phyloP scores from a whole-genome alignment of 2,329 filamentous ascomycete genomes.

The Lanzia echinophila region DNA sequence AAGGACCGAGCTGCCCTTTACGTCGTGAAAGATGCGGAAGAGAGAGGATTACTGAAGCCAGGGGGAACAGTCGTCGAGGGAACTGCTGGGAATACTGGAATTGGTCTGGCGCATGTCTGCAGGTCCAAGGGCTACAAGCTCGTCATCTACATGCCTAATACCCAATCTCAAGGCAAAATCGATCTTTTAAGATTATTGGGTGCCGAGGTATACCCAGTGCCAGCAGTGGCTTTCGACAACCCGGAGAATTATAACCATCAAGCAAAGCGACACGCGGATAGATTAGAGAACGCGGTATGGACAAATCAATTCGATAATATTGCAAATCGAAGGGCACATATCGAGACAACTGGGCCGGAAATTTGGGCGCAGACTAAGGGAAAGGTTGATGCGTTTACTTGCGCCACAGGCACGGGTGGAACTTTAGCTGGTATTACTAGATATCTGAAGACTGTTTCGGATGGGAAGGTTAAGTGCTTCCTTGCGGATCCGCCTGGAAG shows the following conservation, averaged over 20 bases:
- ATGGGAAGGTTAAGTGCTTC: slow-evolving; percentile 75
- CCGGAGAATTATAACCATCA: slow-evolving; percentile 98
- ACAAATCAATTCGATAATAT: slow-evolving; percentile 98
- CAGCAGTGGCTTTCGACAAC: slow-evolving; percentile 91
- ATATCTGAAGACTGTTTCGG: slow-evolving; percentile 77
- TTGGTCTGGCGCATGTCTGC: slow-evolving; percentile 95
- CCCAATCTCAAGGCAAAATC: slow-evolving; percentile 96
- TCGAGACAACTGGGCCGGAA: slow-evolving; percentile 95
- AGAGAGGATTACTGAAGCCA: slow-evolving; percentile 70
- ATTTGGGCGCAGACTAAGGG: slow-evolving; percentile 91
- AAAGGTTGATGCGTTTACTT: slow-evolving; percentile 88
- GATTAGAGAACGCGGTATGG: slow-evolving; percentile 85
- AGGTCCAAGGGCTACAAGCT: slow-evolving; percentile 85
- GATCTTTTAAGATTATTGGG: slow-evolving; percentile 85
- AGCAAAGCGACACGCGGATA: slow-evolving; percentile 81
- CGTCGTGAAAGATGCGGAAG: slow-evolving; percentile 89
- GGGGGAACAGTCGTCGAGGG: slow-evolving; percentile 96
- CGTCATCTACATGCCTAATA: slow-evolving; percentile 99
- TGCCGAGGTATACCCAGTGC: slow-evolving; percentile 92
- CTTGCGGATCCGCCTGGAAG: slow-evolving; percentile 91
- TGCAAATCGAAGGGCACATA: slow-evolving; percentile 87
- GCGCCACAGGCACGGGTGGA: slow-evolving; percentile 86
- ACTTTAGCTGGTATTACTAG: slow-evolving; percentile 84
- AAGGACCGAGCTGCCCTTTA: slow-evolving; percentile 95
- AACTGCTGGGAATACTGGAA: slow-evolving; percentile 95